These are phyloP conservation scores for Thielaviopsis cerberus DNA, from an alignment of 2,329 filamentous ascomycete species.

Conservation along the genomic window DNA sequence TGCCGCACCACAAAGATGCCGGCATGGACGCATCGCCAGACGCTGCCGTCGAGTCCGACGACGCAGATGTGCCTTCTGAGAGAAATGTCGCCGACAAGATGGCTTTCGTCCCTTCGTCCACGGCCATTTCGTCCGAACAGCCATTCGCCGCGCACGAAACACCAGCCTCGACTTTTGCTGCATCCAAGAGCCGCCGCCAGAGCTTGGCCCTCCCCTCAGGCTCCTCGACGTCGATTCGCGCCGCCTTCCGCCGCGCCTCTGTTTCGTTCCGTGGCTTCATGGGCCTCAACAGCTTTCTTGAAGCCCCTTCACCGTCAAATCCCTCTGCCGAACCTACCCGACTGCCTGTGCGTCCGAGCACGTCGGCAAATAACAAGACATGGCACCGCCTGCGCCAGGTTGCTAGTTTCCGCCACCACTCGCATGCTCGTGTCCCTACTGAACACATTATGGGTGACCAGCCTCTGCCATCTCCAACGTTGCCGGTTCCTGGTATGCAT, in stretches of 20 bases:
- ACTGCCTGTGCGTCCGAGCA: slow-evolving; percentile 1
- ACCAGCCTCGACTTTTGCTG: slow-evolving; percentile 18
- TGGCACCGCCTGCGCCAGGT: slow-evolving; percentile 35
- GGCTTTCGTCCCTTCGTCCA: not conserved
- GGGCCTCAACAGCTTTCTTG: slow-evolving; percentile 21
- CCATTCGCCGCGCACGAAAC: not conserved
- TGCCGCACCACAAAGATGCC: slow-evolving; percentile 17
- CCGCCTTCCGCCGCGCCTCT: slow-evolving; percentile 36
- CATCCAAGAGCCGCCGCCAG: slow-evolving; percentile 13
- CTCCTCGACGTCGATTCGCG: slow-evolving; percentile 23
- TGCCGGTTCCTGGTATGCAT: slow-evolving; percentile 29
- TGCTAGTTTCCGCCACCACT: slow-evolving; percentile 31
- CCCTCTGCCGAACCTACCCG: slow-evolving; percentile 19
- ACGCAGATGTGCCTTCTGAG: not conserved
- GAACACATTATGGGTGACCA: slow-evolving; percentile 11
- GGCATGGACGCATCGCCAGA: not conserved
- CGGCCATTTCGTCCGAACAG: not conserved
- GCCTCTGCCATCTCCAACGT: slow-evolving; percentile 12
- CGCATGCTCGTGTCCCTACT: slow-evolving; percentile 26
- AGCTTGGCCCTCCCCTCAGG: slow-evolving; percentile 16
- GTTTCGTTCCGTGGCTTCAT: slow-evolving; percentile 35
- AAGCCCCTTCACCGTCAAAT: slow-evolving; percentile 15
- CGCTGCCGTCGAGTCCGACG: not conserved
- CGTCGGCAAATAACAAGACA: not conserved
- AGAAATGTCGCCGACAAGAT: not conserved